Percentiles rank a stretch among this genome's conserved stretches.
Conservation (phyloP, 225 moss, liverwort and hornwort genomes). For the Pseudisothecium myosuroides region DNA sequence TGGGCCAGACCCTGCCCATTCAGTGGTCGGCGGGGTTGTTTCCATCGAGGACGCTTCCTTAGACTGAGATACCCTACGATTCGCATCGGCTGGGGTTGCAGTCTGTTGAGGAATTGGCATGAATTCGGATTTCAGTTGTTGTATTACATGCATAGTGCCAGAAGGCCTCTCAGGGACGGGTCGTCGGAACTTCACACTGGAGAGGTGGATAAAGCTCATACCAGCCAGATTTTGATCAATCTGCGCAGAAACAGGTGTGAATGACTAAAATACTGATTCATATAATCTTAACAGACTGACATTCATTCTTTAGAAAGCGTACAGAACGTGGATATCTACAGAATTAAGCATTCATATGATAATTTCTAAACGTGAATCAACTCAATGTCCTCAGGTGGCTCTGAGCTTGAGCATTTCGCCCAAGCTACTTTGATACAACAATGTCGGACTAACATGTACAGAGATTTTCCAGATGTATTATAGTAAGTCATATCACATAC, state of each 20-base stretch:
- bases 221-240: constrained; percentile 92
- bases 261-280: background rate
- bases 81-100: background rate
- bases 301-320: background rate
- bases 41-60: constrained; percentile 18
- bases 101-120: background rate
- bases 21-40: constrained; percentile 13
- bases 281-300: background rate
- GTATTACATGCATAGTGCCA: constrained; percentile 30
- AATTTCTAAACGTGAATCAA: background rate
- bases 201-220: constrained; percentile 85
- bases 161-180: constrained; percentile 50
- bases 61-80: background rate
- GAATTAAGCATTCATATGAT: background rate
- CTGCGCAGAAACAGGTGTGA: constrained; percentile 22
- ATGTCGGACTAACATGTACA: background rate
- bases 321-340: background rate
- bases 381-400: background rate
- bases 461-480: background rate
- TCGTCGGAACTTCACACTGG: constrained; percentile 66
- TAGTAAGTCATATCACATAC: constrained; percentile 20
- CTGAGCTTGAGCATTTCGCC: background rate
- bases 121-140: constrained; percentile 62
- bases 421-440: background rate
- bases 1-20: constrained; percentile 10